Conservation (phyloP, 2,329 filamentous ascomycete species). For the Colletotrichum godetiae region DNA sequence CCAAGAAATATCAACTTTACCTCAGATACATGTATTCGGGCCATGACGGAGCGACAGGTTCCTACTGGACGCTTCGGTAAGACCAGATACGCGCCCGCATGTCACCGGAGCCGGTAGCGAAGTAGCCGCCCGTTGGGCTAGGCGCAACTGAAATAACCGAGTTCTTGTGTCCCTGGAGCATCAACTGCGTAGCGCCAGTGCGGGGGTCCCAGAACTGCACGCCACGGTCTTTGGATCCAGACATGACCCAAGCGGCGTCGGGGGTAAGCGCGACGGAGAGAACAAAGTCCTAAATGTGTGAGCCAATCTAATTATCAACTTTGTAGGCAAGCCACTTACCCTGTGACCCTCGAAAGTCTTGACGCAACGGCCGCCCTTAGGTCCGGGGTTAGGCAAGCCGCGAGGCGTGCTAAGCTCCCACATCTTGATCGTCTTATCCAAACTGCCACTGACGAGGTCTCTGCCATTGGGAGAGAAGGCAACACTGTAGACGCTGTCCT, state of each 20-base stretch:
- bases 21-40: not conserved
- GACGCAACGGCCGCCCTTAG: conserved; percentile 91
- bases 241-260: conserved; percentile 95
- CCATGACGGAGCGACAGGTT: not conserved
- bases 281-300: conserved; percentile 82
- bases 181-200: conserved; percentile 93
- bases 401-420: conserved; percentile 89
- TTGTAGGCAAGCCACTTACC: conserved; percentile 59
- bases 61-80: conserved; percentile 61
- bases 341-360: conserved; percentile 98
- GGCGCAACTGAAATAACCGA: conserved; percentile 98
- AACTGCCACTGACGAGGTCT: conserved; percentile 91
- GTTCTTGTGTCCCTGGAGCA: conserved; percentile 99
- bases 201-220: conserved; percentile 99
- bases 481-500: conserved; percentile 96
- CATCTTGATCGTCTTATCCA: conserved; percentile 99
- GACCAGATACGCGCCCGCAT: conserved; percentile 99
- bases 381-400: conserved; percentile 72
- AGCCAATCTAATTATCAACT: conserved; percentile 36
- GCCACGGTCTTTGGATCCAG: conserved; percentile 94
- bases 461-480: conserved; percentile 95
- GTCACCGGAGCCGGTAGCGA: conserved; percentile 96
- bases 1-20: not conserved
- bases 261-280: conserved; percentile 95
- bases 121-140: conserved; percentile 86